A percentile compares a stretch with the other conserved stretches of the same genome.
phyloP scores from a whole-genome alignment of 108 stramenopile genomes.

The Conticribra guillardii region DNA sequence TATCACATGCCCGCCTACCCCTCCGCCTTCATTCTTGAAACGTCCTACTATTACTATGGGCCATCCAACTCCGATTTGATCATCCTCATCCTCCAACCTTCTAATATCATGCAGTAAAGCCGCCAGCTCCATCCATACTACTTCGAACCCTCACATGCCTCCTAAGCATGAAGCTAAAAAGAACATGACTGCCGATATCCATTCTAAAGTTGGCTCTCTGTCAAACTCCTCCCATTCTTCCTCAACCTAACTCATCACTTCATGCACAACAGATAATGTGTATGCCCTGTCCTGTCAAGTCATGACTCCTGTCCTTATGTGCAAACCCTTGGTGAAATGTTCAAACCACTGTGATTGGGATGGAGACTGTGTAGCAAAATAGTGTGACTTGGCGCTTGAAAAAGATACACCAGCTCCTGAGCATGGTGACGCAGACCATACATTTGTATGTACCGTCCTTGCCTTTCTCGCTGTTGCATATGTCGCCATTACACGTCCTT shows the following conservation, averaged over 20 bases:
- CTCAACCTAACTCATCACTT: not conserved
- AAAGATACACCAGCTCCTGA: slow-evolving; percentile 1
- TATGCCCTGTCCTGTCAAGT: too few relatives aligned
- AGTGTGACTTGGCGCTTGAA: not conserved
- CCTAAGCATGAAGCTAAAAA: slow-evolving; percentile 13
- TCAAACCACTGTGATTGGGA: too few relatives aligned
- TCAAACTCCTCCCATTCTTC: too few relatives aligned
- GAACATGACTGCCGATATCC: too few relatives aligned
- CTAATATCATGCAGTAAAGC: slow-evolving; percentile 10
- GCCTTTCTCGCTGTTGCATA: slow-evolving; percentile 13
- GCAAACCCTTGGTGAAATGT: too few relatives aligned
- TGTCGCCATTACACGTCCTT: not conserved
- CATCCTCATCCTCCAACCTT: not conserved
- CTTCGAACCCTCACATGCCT: slow-evolving; percentile 15
- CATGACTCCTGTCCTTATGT: too few relatives aligned
- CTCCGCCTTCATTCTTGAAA: slow-evolving; percentile 1
- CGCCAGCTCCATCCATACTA: slow-evolving; percentile 13
- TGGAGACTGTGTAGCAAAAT: not conserved
- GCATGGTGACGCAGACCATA: slow-evolving; percentile 4
- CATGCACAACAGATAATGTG: too few relatives aligned
- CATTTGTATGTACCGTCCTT: slow-evolving; percentile 4
- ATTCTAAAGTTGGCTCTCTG: not conserved
- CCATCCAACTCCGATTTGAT: not conserved
- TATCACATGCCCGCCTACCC: not conserved
- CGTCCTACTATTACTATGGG: slow-evolving; percentile 8